These are phyloP conservation scores for Vitis rotundifolia DNA, from an alignment of 164 flowering plant species.

Conservation along the genomic window DNA sequence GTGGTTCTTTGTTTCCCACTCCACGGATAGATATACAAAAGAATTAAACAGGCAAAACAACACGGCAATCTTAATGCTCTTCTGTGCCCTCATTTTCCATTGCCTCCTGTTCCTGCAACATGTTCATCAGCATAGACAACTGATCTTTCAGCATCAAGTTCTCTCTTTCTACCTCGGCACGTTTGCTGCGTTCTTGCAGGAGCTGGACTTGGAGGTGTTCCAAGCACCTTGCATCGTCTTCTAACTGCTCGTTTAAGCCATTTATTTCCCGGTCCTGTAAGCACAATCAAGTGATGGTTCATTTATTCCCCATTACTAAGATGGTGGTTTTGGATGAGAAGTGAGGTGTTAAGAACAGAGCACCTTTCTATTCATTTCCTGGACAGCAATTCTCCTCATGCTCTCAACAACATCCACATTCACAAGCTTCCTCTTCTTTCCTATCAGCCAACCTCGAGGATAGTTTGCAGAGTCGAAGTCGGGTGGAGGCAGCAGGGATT, in stretches of 20 bases:
- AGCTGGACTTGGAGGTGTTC: slow-evolving; percentile 89
- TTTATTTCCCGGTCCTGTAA: slow-evolving; percentile 85
- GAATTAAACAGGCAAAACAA: slow-evolving; percentile 19
- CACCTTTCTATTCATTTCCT: slow-evolving; percentile 97
- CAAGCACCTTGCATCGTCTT: slow-evolving; percentile 69
- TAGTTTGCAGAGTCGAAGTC: slow-evolving; percentile 84
- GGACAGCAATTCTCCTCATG: slow-evolving; percentile 91
- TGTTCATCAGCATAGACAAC: slow-evolving; percentile 78
- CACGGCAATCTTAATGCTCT: slow-evolving; percentile 25
- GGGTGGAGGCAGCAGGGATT: slow-evolving; percentile 82
- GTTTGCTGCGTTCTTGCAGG: slow-evolving; percentile 74
- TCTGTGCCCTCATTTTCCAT: slow-evolving; percentile 45
- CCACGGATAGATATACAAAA: slow-evolving; percentile 14
- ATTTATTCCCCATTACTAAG: background rate
- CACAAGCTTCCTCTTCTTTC: slow-evolving; percentile 94
- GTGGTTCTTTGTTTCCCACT: background rate
- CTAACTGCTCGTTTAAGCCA: slow-evolving; percentile 84
- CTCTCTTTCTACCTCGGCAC: slow-evolving; percentile 71
- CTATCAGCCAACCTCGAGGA: slow-evolving; percentile 88
- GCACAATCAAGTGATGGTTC: background rate
- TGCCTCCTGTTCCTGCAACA: slow-evolving; percentile 65
- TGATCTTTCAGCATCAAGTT: slow-evolving; percentile 73
- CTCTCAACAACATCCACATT: slow-evolving; percentile 98
- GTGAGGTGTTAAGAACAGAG: background rate
- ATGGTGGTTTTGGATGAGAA: background rate